Base-by-base conservation (phyloP, 2,329 filamentous ascomycete species). In the Alternaria viburni region DNA sequence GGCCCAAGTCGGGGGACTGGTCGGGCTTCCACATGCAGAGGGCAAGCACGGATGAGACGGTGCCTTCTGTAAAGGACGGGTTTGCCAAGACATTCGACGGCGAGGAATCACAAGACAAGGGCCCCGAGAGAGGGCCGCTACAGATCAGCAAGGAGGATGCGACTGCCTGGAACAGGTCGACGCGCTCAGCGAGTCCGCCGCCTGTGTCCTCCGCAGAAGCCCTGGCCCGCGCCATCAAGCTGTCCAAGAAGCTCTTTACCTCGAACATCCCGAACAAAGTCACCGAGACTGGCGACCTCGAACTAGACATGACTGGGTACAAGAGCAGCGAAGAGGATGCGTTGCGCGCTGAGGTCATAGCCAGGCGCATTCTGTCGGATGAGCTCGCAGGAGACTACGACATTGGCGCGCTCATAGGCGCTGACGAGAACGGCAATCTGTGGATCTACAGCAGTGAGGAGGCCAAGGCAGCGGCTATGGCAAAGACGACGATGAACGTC, bases 401-500 rank as follows among this genome's bases (percentile, higher is more conserved):
- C 77, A 97, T 99, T 72, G 96, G 96, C 6, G 91, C 95, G 2
- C 85, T 99, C 28, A 97, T 99, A 72, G 96, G 94, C 12, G 95
- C 96, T 47, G 96, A 99, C 76, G 93, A 97, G 75, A 89, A 96
- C 63, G 96, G 96, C 7, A 99, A 99, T 74, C 85, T 99, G n/a
- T 98, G 96, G 95, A 98, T 99, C 69, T 99, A 99, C 82, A 96
- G 93, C 81, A 98, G 94, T 73, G 94, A 98, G 79, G 94, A 97
- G 75, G 93, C 96, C 23, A 98, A 97, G 76, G 91, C 96, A 73
- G 91, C 92, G 7, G 95, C 95, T 30, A 90, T 90, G 83, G 90
- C 91, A 41, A 85, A 86, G 71, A 84, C 85, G 3, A 81, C 83
- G 2, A 77, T 89, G 63, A 83, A 83, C 25, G 81, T 83, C 5